These are phyloP conservation scores for Gomphus bonarii DNA, from an alignment of 1,284 basidiomycete genomes.

Conservation along the genomic window DNA sequence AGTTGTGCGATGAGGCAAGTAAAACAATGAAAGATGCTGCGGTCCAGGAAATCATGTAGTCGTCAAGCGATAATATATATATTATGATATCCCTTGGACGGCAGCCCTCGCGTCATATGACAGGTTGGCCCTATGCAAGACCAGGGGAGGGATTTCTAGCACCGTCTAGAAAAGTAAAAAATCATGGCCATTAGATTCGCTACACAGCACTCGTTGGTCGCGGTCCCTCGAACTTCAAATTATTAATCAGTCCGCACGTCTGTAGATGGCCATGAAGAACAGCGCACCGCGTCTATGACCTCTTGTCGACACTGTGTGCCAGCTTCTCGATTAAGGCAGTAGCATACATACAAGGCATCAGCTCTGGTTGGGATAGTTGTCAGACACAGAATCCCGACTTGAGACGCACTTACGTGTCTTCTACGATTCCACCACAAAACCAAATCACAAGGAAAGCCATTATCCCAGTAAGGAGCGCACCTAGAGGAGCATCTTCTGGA, in stretches of 20 bases:
- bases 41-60: background rate
- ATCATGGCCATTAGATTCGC: background rate
- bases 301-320: slow-evolving; percentile 54
- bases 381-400: background rate
- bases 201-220: background rate
- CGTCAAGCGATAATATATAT: background rate
- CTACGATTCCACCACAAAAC: slow-evolving; percentile 75
- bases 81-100: background rate
- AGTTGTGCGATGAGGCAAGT: background rate
- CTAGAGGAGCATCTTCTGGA: slow-evolving; percentile 68
- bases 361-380: slow-evolving; percentile 30
- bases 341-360: slow-evolving; percentile 82
- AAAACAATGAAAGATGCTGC: background rate
- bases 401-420: slow-evolving; percentile 49
- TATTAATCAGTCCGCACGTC: background rate
- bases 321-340: slow-evolving; percentile 75
- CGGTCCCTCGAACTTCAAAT: background rate
- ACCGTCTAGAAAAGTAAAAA: background rate
- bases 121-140: background rate
- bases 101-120: background rate
- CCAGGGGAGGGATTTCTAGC: background rate
- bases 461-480: slow-evolving; percentile 67
- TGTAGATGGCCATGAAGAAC: slow-evolving; percentile 12
- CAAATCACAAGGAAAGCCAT: slow-evolving; percentile 75
- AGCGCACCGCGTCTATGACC: slow-evolving; percentile 58